Evolutionary conservation across 768 basidiomycete genomes (phyloP).

Genomic region (Suillus cothurnatus): DNA sequence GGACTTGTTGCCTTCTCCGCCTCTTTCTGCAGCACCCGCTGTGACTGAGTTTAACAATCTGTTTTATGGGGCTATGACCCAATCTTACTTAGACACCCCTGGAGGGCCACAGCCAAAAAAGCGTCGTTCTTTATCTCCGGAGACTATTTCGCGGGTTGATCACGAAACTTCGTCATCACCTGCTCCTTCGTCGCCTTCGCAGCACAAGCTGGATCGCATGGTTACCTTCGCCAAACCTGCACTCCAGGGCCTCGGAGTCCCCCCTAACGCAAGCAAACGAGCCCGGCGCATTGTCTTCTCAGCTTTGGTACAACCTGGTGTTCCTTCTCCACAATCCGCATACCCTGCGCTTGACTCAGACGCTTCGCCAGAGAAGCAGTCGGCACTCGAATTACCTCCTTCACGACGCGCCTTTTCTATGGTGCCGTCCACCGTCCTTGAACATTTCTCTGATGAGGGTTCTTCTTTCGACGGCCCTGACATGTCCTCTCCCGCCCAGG

Average conservation of each 20-base stretch:
- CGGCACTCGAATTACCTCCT: conserved; percentile 33
- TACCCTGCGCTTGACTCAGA: conserved; percentile 41
- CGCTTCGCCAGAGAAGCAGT: conserved; percentile 27
- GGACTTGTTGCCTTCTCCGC: conserved; percentile 37
- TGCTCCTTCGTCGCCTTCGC: conserved; percentile 48
- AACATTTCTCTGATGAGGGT: conserved; percentile 51
- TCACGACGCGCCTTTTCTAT: conserved; percentile 76
- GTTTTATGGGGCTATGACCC: conserved; percentile 62
- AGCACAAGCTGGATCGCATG: conserved; percentile 49
- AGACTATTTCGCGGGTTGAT: conserved; percentile 39
- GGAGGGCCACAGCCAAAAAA: conserved; percentile 47
- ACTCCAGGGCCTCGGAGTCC: conserved; percentile 56
- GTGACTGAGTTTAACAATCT: conserved; percentile 57
- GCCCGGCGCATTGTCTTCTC: conserved; percentile 69
- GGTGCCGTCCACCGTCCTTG: conserved; percentile 43
- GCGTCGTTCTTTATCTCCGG: conserved; percentile 63
- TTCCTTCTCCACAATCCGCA: conserved; percentile 42
- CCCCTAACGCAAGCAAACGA: conserved; percentile 57
- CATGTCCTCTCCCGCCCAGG: conserved; percentile 80
- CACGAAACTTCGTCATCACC: conserved; percentile 51
- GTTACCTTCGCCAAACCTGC: conserved; percentile 49
- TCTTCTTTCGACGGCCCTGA: conserved; percentile 61
- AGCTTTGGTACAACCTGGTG: conserved; percentile 55
- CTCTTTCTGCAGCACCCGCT: conserved; percentile 54
- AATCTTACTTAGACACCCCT: conserved; percentile 47